A percentile compares a stretch with the other conserved stretches of the same genome.
Conservation (phyloP, 176 grass and related monocot species). For the Stipa capillata region DNA sequence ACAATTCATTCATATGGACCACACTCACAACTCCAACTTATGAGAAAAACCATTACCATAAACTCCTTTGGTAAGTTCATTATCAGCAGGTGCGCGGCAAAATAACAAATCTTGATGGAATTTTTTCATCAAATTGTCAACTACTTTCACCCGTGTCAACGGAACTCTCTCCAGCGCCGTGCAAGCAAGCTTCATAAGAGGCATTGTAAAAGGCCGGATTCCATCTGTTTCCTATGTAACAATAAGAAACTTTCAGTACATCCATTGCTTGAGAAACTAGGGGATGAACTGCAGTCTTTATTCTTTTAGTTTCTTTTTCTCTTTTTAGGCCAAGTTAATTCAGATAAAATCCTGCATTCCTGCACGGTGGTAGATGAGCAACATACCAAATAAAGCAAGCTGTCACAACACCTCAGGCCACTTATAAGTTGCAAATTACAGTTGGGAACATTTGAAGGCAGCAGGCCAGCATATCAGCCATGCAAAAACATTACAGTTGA, state of each 20-base stretch:
- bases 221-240: conserved; percentile 83
- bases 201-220: conserved; percentile 95
- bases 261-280: neutral
- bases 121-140: conserved; percentile 76
- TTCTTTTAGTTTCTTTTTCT: too few relatives aligned
- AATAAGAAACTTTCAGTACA: conserved; percentile 9
- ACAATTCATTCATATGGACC: neutral
- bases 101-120: conserved; percentile 97
- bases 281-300: neutral
- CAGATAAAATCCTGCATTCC: neutral
- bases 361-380: neutral
- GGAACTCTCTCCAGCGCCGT: conserved; percentile 95
- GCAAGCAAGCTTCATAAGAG: conserved; percentile 95
- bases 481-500: neutral
- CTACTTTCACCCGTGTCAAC: conserved; percentile 62
- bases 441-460: neutral
- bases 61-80: conserved; percentile 70
- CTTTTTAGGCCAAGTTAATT: too few relatives aligned
- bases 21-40: neutral
- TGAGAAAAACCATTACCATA: conserved; percentile 42
- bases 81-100: conserved; percentile 62
- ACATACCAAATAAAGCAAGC: neutral
- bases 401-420: neutral
- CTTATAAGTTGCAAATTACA: neutral
- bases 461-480: neutral